phyloP scores from a whole-genome alignment of 495 filamentous ascomycete species.

The Xylaria longipes region DNA sequence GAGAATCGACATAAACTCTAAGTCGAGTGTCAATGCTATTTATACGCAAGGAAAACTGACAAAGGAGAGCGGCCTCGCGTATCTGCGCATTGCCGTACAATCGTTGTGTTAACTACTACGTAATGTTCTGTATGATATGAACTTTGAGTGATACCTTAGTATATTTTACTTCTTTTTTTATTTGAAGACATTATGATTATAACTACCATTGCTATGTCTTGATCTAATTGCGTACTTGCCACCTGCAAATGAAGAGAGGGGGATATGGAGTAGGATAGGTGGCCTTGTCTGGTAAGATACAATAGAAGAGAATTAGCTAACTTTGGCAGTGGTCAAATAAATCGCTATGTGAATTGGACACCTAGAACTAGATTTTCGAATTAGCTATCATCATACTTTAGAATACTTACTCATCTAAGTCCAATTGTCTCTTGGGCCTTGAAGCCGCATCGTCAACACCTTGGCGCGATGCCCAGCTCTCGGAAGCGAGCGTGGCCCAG shows the following conservation, averaged over 20 bases:
- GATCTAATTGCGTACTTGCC: not conserved
- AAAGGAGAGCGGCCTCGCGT: not conserved
- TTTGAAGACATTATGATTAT: not conserved
- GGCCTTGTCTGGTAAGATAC: not conserved
- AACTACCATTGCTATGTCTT: not conserved
- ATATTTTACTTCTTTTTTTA: not conserved
- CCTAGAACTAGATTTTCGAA: not conserved
- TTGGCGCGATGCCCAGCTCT: slow-evolving; percentile 8
- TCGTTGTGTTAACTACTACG: not conserved
- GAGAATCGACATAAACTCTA: not conserved
- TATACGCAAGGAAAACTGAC: not conserved
- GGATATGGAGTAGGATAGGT: not conserved
- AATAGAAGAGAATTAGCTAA: not conserved
- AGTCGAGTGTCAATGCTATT: not conserved
- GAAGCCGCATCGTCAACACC: not conserved
- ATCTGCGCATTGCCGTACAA: not conserved
- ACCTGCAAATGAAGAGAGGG: not conserved
- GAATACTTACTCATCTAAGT: not conserved
- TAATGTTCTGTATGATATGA: not conserved
- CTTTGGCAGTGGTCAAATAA: not conserved
- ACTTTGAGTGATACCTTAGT: not conserved
- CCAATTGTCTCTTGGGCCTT: no score
- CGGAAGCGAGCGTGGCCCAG: not conserved
- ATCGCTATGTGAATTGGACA: not conserved
- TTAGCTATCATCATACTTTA: not conserved